Conservation (phyloP, 176 grass and related monocot species). For the Lolium perenne region DNA sequence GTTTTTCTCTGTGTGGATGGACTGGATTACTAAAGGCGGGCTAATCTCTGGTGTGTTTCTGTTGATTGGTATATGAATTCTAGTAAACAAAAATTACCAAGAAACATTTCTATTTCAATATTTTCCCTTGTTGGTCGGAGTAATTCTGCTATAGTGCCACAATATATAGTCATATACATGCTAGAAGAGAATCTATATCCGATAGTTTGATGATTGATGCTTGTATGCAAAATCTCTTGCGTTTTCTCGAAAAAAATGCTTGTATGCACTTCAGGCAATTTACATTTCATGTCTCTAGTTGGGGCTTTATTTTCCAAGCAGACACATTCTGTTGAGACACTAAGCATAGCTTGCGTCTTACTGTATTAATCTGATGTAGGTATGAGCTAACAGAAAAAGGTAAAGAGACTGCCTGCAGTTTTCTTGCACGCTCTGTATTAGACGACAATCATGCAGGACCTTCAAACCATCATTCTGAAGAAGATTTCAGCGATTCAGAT, state of each 20-base stretch:
- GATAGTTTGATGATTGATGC: not conserved
- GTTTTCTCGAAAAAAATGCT: no score
- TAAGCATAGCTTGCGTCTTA: constrained; percentile 7
- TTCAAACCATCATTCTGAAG: constrained; percentile 23
- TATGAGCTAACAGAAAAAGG: constrained; percentile 86
- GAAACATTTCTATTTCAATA: not conserved
- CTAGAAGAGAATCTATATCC: not conserved
- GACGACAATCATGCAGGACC: constrained; percentile 34
- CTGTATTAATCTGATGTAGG: constrained; percentile 48
- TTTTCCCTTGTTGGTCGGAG: not conserved
- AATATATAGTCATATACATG: not conserved
- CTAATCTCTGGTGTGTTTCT: not conserved
- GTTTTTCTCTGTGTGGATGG: not conserved
- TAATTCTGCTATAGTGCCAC: not conserved
- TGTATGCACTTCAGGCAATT: not conserved
- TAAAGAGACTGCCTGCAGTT: constrained; percentile 55
- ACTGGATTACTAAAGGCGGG: not conserved
- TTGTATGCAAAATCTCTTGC: no score
- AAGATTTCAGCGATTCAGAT: constrained; percentile 58
- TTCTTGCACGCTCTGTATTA: constrained; percentile 67
- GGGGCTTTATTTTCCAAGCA: constrained; percentile 11
- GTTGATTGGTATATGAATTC: not conserved
- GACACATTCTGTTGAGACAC: constrained; percentile 10
- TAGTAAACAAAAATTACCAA: not conserved
- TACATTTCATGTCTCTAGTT: constrained; percentile 22